A percentile compares a stretch with the other conserved stretches of the same genome.
Conservation (phyloP, 805 yeast species). For the Nakazawaea anatomiae region DNA sequence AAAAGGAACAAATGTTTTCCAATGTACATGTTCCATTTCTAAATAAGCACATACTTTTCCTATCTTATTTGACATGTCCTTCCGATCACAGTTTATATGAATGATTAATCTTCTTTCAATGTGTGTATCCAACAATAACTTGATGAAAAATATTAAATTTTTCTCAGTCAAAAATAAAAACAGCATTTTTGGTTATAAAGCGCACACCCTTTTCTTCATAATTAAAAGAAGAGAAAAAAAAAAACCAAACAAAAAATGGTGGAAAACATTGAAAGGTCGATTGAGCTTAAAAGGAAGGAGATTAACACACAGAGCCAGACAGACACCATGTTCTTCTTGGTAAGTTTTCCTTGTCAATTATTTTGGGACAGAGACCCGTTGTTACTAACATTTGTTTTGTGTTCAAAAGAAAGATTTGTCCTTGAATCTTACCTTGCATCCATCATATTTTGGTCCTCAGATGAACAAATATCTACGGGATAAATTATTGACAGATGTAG, state of each 20-base stretch:
- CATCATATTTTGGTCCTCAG: conserved; percentile 95
- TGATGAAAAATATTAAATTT: too few species aligned
- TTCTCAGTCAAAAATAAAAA: too few species aligned
- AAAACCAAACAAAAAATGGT: conserved; percentile 1
- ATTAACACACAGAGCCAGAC: not conserved
- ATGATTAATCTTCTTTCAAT: too few species aligned
- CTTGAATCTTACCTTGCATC: conserved; percentile 87
- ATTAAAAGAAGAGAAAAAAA: not conserved
- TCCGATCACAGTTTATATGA: too few species aligned
- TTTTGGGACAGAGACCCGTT: too few species aligned
- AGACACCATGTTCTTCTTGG: conserved; percentile 14
- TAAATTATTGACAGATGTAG: conserved; percentile 90
- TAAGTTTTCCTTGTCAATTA: conserved; percentile 3
- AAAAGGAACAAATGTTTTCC: too few species aligned
- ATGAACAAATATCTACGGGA: conserved; percentile 92
- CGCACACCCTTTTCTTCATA: too few species aligned
- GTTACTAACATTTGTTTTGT: too few species aligned
- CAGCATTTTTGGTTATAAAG: too few species aligned
- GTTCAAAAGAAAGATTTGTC: conserved; percentile 69
- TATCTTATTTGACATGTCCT: conserved; percentile 38
- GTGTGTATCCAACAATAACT: too few species aligned
- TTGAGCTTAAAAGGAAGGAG: too few species aligned
- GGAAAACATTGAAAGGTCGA: not conserved
- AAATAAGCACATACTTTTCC: conserved; percentile 27
- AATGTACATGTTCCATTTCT: not conserved